A percentile compares a stretch with the other conserved stretches of the same genome.
These are phyloP conservation scores for Phytophthora pinifolia DNA, from an alignment of 352 stramenopile genomes.

Conservation along the genomic window DNA sequence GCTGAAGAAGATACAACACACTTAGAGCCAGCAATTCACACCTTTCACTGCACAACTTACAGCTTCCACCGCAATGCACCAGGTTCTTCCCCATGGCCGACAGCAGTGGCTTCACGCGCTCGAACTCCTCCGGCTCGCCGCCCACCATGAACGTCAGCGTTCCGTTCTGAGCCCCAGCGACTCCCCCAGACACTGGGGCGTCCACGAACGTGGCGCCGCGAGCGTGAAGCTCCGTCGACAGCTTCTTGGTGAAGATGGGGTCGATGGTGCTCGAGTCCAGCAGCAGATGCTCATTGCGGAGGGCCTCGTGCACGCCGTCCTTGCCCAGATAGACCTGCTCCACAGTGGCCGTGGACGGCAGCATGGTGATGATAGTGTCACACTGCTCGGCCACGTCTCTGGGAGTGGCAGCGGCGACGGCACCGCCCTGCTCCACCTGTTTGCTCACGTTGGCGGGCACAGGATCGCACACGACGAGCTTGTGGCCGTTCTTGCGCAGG, in stretches of 20 bases:
- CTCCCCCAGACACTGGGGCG: constrained; percentile 96
- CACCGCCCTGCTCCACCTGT: constrained; percentile 53
- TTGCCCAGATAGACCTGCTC: constrained; percentile 74
- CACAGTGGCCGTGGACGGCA: constrained; percentile 91
- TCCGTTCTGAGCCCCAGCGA: constrained; percentile 93
- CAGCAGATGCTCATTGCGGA: constrained; percentile 81
- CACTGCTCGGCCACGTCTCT: constrained; percentile 78
- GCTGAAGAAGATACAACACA: constrained; percentile 32
- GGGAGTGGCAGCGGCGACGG: constrained; percentile 49
- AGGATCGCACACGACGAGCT: constrained; percentile 83
- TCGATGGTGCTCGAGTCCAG: constrained; percentile 97
- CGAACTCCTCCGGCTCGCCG: constrained; percentile 58
- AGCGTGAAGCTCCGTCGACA: constrained; percentile 68
- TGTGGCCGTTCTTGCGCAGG: constrained; percentile 77
- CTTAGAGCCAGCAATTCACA: constrained; percentile 3
- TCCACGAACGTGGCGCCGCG: constrained; percentile 87
- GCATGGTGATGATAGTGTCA: constrained; percentile 94
- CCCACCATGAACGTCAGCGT: constrained; percentile 99
- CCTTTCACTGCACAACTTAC: constrained; percentile 49
- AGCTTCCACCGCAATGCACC: constrained; percentile 91
- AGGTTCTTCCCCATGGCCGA: constrained; percentile 94
- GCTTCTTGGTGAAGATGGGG: constrained; percentile 88
- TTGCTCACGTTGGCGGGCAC: constrained; percentile 48
- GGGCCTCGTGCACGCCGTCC: constrained; percentile 68
- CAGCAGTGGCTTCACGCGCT: constrained; percentile 81